These are phyloP conservation scores for Neurospora sp. DNA, from an alignment of 495 filamentous ascomycete genomes.

Conservation along the genomic window DNA sequence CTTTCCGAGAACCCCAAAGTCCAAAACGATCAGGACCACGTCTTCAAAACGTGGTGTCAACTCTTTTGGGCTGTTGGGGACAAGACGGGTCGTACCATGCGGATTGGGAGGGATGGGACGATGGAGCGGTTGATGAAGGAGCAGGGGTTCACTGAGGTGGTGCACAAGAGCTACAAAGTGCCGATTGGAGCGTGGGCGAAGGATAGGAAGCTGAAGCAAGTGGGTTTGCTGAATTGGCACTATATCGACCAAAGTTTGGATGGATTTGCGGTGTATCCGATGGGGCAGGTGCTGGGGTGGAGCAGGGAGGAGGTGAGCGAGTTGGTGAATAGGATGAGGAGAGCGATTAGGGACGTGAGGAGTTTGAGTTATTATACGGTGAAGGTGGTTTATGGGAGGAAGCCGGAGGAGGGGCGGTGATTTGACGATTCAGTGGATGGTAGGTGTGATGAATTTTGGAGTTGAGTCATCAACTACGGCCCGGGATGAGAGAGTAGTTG, in stretches of 20 bases:
- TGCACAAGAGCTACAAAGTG: background rate
- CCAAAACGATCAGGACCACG: background rate
- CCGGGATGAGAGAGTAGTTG: no score
- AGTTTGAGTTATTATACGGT: background rate
- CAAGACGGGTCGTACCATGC: background rate
- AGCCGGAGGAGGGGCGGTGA: background rate
- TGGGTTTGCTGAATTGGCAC: background rate
- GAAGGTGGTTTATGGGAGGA: constrained; percentile 14
- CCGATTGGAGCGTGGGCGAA: constrained; percentile 10
- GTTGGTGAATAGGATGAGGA: background rate
- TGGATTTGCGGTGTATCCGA: constrained; percentile 1
- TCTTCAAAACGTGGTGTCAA: constrained; percentile 3
- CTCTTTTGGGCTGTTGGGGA: constrained; percentile 6
- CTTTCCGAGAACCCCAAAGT: background rate
- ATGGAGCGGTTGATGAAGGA: background rate
- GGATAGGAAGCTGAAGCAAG: constrained; percentile 6
- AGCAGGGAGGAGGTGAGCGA: background rate
- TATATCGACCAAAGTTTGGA: constrained; percentile 6
- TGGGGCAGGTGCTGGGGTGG: constrained; percentile 6
- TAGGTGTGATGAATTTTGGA: no score
- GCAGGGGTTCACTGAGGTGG: constrained; percentile 2
- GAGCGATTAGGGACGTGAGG: background rate
- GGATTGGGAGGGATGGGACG: background rate
- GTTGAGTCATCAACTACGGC: no score
- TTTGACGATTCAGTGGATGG: background rate